Evolutionary conservation across 2,329 filamentous ascomycete genomes (phyloP).

Genomic region (Neurospora crassa): DNA sequence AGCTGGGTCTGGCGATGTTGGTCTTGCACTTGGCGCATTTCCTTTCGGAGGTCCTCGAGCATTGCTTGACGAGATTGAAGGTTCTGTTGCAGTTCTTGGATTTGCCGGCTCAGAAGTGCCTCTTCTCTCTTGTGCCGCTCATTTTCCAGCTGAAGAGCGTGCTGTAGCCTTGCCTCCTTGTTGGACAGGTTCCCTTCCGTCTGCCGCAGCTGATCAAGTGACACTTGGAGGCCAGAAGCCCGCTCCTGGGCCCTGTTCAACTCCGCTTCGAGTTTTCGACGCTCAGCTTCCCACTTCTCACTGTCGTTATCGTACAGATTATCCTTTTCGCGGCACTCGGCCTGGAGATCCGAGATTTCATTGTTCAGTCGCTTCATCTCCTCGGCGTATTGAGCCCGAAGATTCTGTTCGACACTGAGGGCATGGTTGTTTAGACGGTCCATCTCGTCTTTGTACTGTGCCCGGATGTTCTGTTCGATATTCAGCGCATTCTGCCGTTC

Average conservation of each 20-base stretch:
- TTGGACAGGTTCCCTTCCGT: constrained; percentile 57
- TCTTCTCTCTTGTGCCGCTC: constrained; percentile 66
- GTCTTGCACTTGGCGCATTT: constrained; percentile 57
- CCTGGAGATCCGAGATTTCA: constrained; percentile 53
- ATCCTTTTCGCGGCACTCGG: constrained; percentile 59
- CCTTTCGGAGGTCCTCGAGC: constrained; percentile 54
- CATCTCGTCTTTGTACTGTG: constrained; percentile 44
- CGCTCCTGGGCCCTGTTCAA: constrained; percentile 59
- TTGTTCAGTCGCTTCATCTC: constrained; percentile 43
- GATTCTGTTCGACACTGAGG: constrained; percentile 48
- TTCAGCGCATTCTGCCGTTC: constrained; percentile 50
- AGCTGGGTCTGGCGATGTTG: constrained; percentile 60
- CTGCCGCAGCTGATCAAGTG: constrained; percentile 60
- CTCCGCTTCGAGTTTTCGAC: constrained; percentile 54
- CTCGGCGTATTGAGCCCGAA: constrained; percentile 35
- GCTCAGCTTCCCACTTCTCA: constrained; percentile 63
- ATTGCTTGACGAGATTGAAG: constrained; percentile 57
- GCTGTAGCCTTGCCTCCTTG: constrained; percentile 58
- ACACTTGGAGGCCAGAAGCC: constrained; percentile 56
- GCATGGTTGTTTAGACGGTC: constrained; percentile 37
- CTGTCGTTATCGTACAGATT: constrained; percentile 61
- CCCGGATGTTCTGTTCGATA: constrained; percentile 49
- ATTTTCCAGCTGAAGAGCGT: constrained; percentile 59
- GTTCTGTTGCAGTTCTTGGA: constrained; percentile 64
- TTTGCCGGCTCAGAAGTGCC: constrained; percentile 58